Base-by-base conservation (phyloP, 1,284 basidiomycete species). In the Tilletia indica region DNA sequence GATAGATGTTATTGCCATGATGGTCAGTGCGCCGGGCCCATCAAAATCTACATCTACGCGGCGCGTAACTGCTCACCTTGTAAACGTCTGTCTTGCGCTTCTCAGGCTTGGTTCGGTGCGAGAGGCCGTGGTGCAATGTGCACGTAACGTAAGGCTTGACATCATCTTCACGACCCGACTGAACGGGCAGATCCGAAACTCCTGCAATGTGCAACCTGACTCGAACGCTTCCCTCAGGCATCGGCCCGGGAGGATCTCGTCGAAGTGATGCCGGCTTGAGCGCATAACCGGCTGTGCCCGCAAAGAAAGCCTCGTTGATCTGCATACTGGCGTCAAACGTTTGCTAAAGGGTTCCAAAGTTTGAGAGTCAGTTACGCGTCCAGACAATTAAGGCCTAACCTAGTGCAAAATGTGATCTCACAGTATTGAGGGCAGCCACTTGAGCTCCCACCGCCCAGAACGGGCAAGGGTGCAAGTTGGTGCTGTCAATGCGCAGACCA, bases 281-380 rank as follows among this genome's bases (percentile, higher is more conserved):
- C 0, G 89, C 87, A 87, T 88, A 91, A 0, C 90, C 90, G 3
- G 84, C 80, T 1, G 86, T 88, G 0, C 88, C 89, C 0, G 86
- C 86, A 77, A 91, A 91, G 86, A 91, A 87, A 0, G 87, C 89
- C 78, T 90, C 90, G 74, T 90, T 90, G 48, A 90, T 79, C 68
- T 85, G 85, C 69, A 85, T 76, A 36, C 78, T 77, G 16, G 70
- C 69, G 70, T 81, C 81, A 69, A 79, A 83, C 1, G 76, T 78
- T 39, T 49, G 45, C 11, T 12, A 39, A 39, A 39, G 38, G 34
- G 5, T 19, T 3, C 42, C 9, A 45, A 14, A 45, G 4, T 39
- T 19, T 34, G 25, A 25, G 11, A 63, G 31, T 63, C 58, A 63
- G 58, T 1, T 5, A 63, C 14, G 42, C 14, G 9, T 45, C 42